Conservation (phyloP, 352 stramenopile species). For the Phytophthora niederhauseri region DNA sequence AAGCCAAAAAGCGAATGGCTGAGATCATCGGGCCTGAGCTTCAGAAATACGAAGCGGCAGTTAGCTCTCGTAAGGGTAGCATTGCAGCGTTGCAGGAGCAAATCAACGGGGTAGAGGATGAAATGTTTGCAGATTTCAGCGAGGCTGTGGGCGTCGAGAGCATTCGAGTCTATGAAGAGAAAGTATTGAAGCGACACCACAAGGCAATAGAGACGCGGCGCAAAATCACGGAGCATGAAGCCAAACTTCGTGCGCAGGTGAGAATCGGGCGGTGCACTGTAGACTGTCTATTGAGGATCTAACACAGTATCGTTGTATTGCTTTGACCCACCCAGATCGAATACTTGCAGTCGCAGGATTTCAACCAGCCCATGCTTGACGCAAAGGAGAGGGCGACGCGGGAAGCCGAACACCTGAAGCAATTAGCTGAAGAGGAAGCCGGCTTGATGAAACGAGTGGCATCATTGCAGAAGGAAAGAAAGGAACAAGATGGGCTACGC, state of each 20-base stretch:
- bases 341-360: constrained; percentile 74
- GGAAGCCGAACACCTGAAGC: constrained; percentile 60
- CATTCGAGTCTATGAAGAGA: constrained; percentile 94
- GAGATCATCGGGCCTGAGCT: constrained; percentile 68
- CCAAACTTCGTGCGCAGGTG: constrained; percentile 87
- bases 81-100: constrained; percentile 56
- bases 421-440: constrained; percentile 58
- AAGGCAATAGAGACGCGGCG: constrained; percentile 71
- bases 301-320: constrained; percentile 12
- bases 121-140: constrained; percentile 89
- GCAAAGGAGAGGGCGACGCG: constrained; percentile 50
- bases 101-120: constrained; percentile 80
- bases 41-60: constrained; percentile 55
- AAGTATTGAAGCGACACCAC: constrained; percentile 87
- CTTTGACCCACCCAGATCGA: constrained; percentile 44
- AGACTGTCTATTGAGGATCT: constrained; percentile 1
- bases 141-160: constrained; percentile 75
- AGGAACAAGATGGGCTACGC: constrained; percentile 53
- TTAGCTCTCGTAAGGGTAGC: constrained; percentile 52
- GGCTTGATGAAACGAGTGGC: constrained; percentile 50
- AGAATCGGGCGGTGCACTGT: background rate
- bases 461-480: constrained; percentile 80
- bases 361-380: constrained; percentile 48
- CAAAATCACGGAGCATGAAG: constrained; percentile 78
- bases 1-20: constrained; percentile 57